Percentiles rank a stretch among this genome's conserved stretches.
These are phyloP conservation scores for Boletus sp. DNA, from an alignment of 1,284 basidiomycete genomes.

Conservation along the genomic window DNA sequence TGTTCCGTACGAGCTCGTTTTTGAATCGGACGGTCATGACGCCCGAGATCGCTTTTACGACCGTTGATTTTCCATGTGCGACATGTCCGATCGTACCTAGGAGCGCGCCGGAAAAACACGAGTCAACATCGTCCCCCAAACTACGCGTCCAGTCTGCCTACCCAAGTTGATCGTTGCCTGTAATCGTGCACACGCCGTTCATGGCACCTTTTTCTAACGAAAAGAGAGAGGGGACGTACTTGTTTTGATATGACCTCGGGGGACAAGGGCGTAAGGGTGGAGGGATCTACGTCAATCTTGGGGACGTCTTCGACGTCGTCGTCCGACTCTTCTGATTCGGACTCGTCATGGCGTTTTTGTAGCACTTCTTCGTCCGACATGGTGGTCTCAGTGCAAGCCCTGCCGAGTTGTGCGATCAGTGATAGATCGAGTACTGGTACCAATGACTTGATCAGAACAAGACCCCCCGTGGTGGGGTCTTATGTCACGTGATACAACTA, in stretches of 20 bases:
- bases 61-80: conserved; percentile 98
- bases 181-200: neutral
- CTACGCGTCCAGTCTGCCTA: conserved; percentile 30
- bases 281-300: conserved; percentile 68
- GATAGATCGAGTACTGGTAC: neutral
- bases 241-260: conserved; percentile 98
- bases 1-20: conserved; percentile 97
- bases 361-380: conserved; percentile 66
- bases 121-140: conserved; percentile 12
- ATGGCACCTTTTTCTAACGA: neutral
- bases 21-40: conserved; percentile 99
- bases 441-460: conserved; percentile 19
- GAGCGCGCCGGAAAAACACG: conserved; percentile 3
- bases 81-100: conserved; percentile 93
- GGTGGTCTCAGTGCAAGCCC: conserved; percentile 8
- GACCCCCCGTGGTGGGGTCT: conserved; percentile 11
- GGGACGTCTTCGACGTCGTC: conserved; percentile 52
- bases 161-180: conserved; percentile 86
- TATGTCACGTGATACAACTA: conserved; percentile 12
- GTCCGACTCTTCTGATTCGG: conserved; percentile 66
- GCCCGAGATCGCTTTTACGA: conserved; percentile 99
- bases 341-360: conserved; percentile 59
- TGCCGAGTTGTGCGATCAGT: conserved; percentile 14
- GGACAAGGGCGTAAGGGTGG: conserved; percentile 84
- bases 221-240: conserved; percentile 47